These are phyloP conservation scores for Hansenula lynferdii DNA, from an alignment of 1,139 yeast genomes.

Conservation along the genomic window DNA sequence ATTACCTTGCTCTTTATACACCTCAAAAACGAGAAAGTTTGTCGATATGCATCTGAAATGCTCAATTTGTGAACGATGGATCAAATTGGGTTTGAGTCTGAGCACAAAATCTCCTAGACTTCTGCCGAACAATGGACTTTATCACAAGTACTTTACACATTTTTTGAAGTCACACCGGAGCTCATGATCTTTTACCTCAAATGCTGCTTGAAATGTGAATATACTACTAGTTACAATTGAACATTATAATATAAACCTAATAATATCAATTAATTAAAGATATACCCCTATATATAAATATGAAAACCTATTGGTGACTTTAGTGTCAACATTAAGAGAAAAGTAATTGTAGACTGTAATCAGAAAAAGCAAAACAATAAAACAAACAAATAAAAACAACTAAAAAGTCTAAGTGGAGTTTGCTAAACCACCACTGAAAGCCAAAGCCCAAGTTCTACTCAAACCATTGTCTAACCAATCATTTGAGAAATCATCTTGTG, in stretches of 20 bases:
- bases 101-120: not conserved
- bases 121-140: constrained; percentile 14
- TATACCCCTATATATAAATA: too few species aligned
- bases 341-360: too few species aligned
- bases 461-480: constrained; percentile 50
- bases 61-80: constrained; percentile 17
- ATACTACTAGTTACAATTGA: too few species aligned
- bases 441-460: constrained; percentile 56
- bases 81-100: constrained; percentile 11
- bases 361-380: too few species aligned
- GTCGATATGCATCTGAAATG: constrained; percentile 15
- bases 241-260: too few species aligned
- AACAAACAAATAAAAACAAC: too few species aligned
- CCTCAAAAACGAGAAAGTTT: constrained; percentile 6
- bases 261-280: too few species aligned
- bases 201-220: too few species aligned
- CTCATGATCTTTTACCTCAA: too few species aligned
- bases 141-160: constrained; percentile 19
- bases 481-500: constrained; percentile 26
- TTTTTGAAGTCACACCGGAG: constrained; percentile 11
- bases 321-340: too few species aligned
- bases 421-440: constrained; percentile 41
- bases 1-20: constrained; percentile 15
- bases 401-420: too few species aligned
- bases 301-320: too few species aligned